A percentile compares a stretch with the other conserved stretches of the same genome.
These are phyloP conservation scores for Solanum rostratum DNA, from an alignment of 257 asterid species.

Conservation along the genomic window DNA sequence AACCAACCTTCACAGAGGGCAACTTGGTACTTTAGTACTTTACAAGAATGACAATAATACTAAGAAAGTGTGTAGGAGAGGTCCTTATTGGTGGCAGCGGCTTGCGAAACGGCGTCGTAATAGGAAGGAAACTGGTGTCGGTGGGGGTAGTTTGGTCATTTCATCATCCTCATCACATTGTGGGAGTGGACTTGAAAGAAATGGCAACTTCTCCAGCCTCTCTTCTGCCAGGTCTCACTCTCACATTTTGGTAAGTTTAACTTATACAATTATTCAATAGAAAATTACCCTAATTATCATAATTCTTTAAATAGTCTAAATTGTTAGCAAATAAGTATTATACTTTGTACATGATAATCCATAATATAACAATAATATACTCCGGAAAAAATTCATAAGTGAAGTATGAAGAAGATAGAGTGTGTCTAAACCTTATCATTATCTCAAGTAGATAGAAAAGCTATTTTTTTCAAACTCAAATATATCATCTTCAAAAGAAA, in stretches of 20 bases:
- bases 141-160: neutral
- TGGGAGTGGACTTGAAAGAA: conserved; percentile 12
- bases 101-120: conserved; percentile 6
- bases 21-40: conserved; percentile 3
- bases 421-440: too few relatives aligned
- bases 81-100: conserved; percentile 16
- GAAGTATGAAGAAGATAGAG: too few relatives aligned
- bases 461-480: too few relatives aligned
- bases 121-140: neutral
- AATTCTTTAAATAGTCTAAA: too few relatives aligned
- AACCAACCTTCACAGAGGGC: conserved; percentile 24
- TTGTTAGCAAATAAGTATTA: too few relatives aligned
- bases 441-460: too few relatives aligned
- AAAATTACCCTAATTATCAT: too few relatives aligned
- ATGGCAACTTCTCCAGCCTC: conserved; percentile 32
- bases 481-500: too few relatives aligned
- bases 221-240: conserved; percentile 24
- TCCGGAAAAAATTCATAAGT: too few relatives aligned
- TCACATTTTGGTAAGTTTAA: neutral
- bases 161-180: neutral
- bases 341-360: too few relatives aligned
- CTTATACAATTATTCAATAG: too few relatives aligned
- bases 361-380: too few relatives aligned
- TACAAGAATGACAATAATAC: neutral
- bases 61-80: conserved; percentile 5